Conservation (phyloP, 371 early-diverging fungal genomes). For the Basidiobolus meristosporus region DNA sequence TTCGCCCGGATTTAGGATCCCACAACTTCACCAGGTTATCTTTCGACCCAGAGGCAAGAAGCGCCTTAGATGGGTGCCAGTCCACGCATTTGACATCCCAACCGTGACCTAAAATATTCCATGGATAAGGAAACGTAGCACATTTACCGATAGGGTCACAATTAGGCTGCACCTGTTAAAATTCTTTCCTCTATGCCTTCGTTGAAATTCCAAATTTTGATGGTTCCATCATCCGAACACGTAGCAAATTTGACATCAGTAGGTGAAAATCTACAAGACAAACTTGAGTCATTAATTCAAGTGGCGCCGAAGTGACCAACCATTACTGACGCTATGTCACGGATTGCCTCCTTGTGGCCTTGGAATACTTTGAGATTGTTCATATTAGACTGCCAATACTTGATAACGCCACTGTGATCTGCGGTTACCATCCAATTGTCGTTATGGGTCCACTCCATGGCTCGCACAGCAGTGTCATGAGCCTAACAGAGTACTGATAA, state of each 20-base stretch:
- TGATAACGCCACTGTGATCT: constrained; percentile 91
- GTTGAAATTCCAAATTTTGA: constrained; percentile 95
- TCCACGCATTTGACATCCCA: constrained; percentile 99
- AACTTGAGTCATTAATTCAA: neutral
- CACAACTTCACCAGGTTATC: constrained; percentile 97
- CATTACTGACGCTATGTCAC: constrained; percentile 56
- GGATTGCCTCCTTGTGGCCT: constrained; percentile 86
- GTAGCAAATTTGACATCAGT: constrained; percentile 93
- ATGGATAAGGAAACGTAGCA: neutral
- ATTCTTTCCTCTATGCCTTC: constrained; percentile 71
- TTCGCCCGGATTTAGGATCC: constrained; percentile 93
- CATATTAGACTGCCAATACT: constrained; percentile 99
- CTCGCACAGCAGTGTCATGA: constrained; percentile 86
- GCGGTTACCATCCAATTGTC: constrained; percentile 94
- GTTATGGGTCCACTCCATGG: constrained; percentile 97
- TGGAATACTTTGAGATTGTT: constrained; percentile 88
- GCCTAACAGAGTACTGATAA: constrained; percentile 25
- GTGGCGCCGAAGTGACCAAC: too few relatives aligned
- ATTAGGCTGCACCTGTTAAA: constrained; percentile 18
- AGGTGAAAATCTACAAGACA: constrained; percentile 46
- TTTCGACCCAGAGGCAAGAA: constrained; percentile 96
- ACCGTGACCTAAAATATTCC: constrained; percentile 69
- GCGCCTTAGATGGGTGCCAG: constrained; percentile 94
- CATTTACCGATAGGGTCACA: too few relatives aligned
- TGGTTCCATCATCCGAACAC: constrained; percentile 92